Conservation (phyloP, 768 basidiomycete genomes). For the Podaxis mareebaensis region DNA sequence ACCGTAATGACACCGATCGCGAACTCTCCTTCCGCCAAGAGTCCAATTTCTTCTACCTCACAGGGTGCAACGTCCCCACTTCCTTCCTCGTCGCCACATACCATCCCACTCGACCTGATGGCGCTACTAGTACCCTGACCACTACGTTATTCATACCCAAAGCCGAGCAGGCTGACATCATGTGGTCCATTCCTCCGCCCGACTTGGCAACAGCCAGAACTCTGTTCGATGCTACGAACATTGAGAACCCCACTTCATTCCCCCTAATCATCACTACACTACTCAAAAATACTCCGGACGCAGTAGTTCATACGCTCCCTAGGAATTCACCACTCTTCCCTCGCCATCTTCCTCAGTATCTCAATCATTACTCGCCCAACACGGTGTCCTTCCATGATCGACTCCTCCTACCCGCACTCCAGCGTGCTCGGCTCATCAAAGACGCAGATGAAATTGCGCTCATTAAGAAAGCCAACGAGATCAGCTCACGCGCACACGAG, state of each 20-base stretch:
- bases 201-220: slow-evolving; percentile 50
- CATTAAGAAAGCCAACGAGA: slow-evolving; percentile 80
- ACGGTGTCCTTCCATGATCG: slow-evolving; percentile 49
- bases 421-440: slow-evolving; percentile 79
- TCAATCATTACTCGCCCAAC: slow-evolving; percentile 33
- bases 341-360: slow-evolving; percentile 42
- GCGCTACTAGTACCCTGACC: slow-evolving; percentile 45
- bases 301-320: slow-evolving; percentile 69
- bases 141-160: slow-evolving; percentile 79
- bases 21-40: slow-evolving; percentile 71
- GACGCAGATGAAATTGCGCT: slow-evolving; percentile 68
- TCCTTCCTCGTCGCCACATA: slow-evolving; percentile 66
- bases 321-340: slow-evolving; percentile 53
- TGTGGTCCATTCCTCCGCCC: slow-evolving; percentile 90
- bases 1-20: slow-evolving; percentile 82
- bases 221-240: slow-evolving; percentile 60
- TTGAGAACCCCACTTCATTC: slow-evolving; percentile 53
- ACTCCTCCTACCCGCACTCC: slow-evolving; percentile 78
- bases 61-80: slow-evolving; percentile 75
- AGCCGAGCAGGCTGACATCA: slow-evolving; percentile 66
- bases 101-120: slow-evolving; percentile 26
- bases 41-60: slow-evolving; percentile 87
- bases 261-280: slow-evolving; percentile 45
- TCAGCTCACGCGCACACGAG: slow-evolving; percentile 90
- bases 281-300: slow-evolving; percentile 49